Base-by-base conservation (phyloP, 2,329 filamentous ascomycete species). In the Fusarium keratoplasticum region DNA sequence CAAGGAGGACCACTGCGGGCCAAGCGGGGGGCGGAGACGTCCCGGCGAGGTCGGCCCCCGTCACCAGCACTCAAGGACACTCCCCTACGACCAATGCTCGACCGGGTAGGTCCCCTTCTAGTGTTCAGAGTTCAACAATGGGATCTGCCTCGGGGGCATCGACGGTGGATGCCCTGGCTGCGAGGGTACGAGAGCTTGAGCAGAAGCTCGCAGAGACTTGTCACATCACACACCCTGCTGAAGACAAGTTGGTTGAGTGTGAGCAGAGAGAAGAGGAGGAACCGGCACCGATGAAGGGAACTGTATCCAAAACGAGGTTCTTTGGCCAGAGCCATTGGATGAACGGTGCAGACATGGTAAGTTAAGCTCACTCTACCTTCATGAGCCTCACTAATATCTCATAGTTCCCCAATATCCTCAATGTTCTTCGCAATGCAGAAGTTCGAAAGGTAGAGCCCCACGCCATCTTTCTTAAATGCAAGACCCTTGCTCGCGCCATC, bases 311-410 rank as follows among this genome's bases (percentile, higher is more conserved):
- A 73, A 84, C 83, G 4, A 79, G 84, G 6, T 86, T 86, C 72
- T 84, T 86, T 58, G 85, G 84, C 0, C 84, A 87, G 62, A 88
- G 85, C 61, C 87, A 89, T 73, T 89, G 87, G 87, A 83, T 86
- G 79, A 85, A 86, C 52, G 81, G 82, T 5, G 77, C 83, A 18
- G 79, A 82, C 52, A 80, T 85, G 76, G 86, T 87, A 77, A 70
- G 82, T 78, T 47, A 9, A 6, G 22, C 35, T 50, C 47, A 25
- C 16, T 31, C 14, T 7, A 16, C 16, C 40, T 29, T 8, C 18
- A 11, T 18, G 42, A 64, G 3, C 40, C 16, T 6, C 18, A 33
- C 61, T 70, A 59, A 76, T 44, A 10, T 25, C n/a, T n/a, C 18
- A 25, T 36, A 83, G 82, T 80, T 83, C 29, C 79, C 81, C 0